A percentile compares a stretch with the other conserved stretches of the same genome.
These are phyloP conservation scores for Serpula lacrymans DNA, from an alignment of 768 basidiomycete genomes.

Conservation along the genomic window DNA sequence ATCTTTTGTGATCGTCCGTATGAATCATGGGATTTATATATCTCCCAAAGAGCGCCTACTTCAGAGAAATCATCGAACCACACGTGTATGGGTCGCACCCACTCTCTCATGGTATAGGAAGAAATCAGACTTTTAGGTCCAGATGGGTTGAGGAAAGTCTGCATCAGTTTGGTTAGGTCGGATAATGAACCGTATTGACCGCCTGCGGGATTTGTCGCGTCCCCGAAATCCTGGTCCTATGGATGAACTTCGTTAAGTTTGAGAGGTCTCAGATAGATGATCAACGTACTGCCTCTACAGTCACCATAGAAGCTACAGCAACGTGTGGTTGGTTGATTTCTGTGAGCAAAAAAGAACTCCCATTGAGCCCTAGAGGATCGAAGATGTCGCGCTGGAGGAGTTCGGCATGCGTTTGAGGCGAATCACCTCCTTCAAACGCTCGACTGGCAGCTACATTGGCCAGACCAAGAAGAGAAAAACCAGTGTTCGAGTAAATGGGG, in stretches of 20 bases:
- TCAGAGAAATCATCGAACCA: constrained; percentile 36
- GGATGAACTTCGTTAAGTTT: not conserved
- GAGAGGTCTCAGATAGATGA: not conserved
- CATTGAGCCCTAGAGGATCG: constrained; percentile 41
- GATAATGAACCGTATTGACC: constrained; percentile 50
- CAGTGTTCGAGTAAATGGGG: constrained; percentile 41
- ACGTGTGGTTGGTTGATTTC: constrained; percentile 31
- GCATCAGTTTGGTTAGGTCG: constrained; percentile 43
- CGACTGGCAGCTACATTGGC: constrained; percentile 33
- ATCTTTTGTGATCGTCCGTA: constrained; percentile 34
- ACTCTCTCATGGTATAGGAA: constrained; percentile 34
- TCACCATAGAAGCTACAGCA: constrained; percentile 35
- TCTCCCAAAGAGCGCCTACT: constrained; percentile 44
- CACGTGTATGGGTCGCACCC: constrained; percentile 37
- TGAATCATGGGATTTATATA: constrained; percentile 26
- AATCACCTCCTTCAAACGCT: constrained; percentile 11
- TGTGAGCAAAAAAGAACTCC: constrained; percentile 41
- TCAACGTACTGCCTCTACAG: constrained; percentile 27
- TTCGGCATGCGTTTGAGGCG: constrained; percentile 35
- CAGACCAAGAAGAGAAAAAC: constrained; percentile 30
- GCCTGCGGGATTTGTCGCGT: constrained; percentile 40
- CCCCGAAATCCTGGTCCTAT: constrained; percentile 38
- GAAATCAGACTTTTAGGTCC: constrained; percentile 32
- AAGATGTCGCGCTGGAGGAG: constrained; percentile 50
- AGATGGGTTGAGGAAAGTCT: constrained; percentile 41